A percentile compares a stretch with the other conserved stretches of the same genome.
These are phyloP conservation scores for Abelmoschus esculentus DNA, from an alignment of 345 rosid genomes.

Conservation along the genomic window DNA sequence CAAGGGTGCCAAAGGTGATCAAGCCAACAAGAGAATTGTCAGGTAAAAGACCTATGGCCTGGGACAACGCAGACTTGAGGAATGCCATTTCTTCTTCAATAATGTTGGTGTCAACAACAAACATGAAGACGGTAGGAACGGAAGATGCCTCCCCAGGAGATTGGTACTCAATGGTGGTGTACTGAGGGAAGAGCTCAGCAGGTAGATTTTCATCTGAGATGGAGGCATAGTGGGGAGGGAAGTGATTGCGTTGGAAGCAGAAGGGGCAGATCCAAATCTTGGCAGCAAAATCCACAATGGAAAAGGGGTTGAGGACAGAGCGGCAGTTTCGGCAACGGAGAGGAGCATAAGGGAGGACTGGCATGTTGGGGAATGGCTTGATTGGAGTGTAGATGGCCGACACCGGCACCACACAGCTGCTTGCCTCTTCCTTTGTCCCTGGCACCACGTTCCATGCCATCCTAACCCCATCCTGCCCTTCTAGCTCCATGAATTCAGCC, in stretches of 20 bases:
- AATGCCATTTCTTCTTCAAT: constrained; percentile 76
- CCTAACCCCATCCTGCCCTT: constrained; percentile 62
- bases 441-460: constrained; percentile 93
- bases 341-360: constrained; percentile 78
- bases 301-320: constrained; percentile 39
- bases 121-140: constrained; percentile 60
- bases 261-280: constrained; percentile 90
- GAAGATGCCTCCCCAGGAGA: constrained; percentile 36
- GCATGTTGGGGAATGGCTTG: constrained; percentile 47
- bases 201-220: constrained; percentile 73
- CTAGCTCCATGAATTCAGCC: constrained; percentile 64
- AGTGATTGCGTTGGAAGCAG: constrained; percentile 83
- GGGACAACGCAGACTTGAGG: constrained; percentile 71
- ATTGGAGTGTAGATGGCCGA: constrained; percentile 79
- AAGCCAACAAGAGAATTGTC: constrained; percentile 70
- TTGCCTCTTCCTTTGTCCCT: constrained; percentile 54
- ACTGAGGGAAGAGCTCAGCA: constrained; percentile 83
- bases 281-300: constrained; percentile 56
- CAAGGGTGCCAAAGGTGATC: constrained; percentile 64
- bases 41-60: constrained; percentile 66
- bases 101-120: constrained; percentile 75
- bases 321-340: constrained; percentile 92
- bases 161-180: constrained; percentile 78
- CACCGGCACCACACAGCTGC: constrained; percentile 68
- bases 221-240: constrained; percentile 67